These are phyloP conservation scores for Hypholoma fasciculare DNA, from an alignment of 768 basidiomycete genomes.

Conservation along the genomic window DNA sequence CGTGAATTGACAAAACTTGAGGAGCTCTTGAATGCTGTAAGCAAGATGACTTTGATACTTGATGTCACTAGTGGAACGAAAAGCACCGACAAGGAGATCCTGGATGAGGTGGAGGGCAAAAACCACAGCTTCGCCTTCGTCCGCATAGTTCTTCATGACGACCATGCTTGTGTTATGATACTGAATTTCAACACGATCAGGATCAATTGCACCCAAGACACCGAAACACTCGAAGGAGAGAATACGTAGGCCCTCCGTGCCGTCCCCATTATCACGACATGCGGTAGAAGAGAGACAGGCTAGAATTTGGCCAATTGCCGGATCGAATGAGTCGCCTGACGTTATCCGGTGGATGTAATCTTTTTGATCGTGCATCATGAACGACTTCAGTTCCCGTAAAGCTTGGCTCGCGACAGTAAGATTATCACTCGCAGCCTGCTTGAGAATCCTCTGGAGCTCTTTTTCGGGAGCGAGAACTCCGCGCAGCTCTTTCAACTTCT, in stretches of 20 bases:
- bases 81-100: constrained; percentile 85
- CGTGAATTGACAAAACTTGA: constrained; percentile 85
- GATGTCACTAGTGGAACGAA: constrained; percentile 92
- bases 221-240: constrained; percentile 91
- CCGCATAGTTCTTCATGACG: constrained; percentile 77
- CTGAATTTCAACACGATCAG: constrained; percentile 81
- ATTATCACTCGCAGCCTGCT: constrained; percentile 80
- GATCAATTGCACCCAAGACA: constrained; percentile 90
- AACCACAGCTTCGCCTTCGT: constrained; percentile 69
- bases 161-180: constrained; percentile 63
- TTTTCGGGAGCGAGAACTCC: constrained; percentile 50
- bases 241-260: constrained; percentile 61
- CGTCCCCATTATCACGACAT: constrained; percentile 72
- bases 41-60: constrained; percentile 88
- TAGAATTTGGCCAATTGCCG: constrained; percentile 67
- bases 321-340: constrained; percentile 86
- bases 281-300: constrained; percentile 67
- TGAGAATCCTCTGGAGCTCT: constrained; percentile 64
- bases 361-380: constrained; percentile 52
- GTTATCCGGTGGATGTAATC: constrained; percentile 62
- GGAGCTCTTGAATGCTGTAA: constrained; percentile 88
- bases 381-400: constrained; percentile 69
- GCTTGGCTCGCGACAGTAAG: constrained; percentile 73
- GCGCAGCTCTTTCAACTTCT: constrained; percentile 45
- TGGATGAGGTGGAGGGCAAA: constrained; percentile 88